Base-by-base conservation (phyloP, 768 basidiomycete species). In the Boletus tomentosulus region DNA sequence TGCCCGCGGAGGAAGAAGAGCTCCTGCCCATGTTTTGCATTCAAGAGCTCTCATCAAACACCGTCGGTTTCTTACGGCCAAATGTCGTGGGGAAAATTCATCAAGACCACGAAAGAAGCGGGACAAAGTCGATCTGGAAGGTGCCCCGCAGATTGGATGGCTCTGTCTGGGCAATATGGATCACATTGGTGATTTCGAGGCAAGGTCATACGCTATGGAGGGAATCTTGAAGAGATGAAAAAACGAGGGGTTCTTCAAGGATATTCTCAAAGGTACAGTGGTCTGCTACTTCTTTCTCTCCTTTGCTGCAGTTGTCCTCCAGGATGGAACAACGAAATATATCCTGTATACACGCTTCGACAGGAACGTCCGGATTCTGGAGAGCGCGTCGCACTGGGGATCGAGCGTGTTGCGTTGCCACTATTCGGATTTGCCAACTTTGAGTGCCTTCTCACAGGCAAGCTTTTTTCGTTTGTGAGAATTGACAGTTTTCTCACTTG, bases 361-460 rank as follows among this genome's bases (percentile, higher is more conserved):
- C 22, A 27, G 4, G 54, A 57, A 35, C 57, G 52, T 27, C 5
- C 6, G 9, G 41, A 19, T 24, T 12, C 44, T 15, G 15, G 35
- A 5, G 25, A 3, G 13, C 62, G 9, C 22, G 28, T 59, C 53
- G 76, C 54, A 37, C 75, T 77, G 46, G 67, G 73, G n/a, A 71
- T 77, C 42, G 76, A 77, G 54, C 73, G 75, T 31, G 72, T 74
- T 38, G 73, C 73, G 3, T 66, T 77, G 15, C 75, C 76, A 39
- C 54, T 78, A 16, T 78, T 77, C 54, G 72, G 74, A 7, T 71
- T 77, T 30, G 65, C 70, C n/a, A 76, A 78, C 52, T 77, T 73
- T 56, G 76, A 76, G 45, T 74, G 69, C 33, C 62, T 78, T 15
- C 69, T 77, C n/a, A 77, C 65, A 16, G 74, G 76, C 71, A 50